phyloP scores from a whole-genome alignment of 331 rosid species.

The Quercus lobata region DNA sequence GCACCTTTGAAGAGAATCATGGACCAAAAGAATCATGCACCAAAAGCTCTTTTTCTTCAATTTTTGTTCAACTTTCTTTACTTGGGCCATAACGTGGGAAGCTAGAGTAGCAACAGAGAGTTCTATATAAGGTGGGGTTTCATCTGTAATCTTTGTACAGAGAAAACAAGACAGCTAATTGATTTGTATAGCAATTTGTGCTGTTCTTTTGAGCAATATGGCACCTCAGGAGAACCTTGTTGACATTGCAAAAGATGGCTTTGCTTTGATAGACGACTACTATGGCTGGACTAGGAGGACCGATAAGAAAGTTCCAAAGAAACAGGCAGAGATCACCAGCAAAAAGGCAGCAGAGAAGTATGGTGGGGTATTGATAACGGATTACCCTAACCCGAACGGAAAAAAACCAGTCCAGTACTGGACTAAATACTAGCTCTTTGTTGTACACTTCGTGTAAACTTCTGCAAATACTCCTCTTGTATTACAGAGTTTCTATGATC shows the following conservation, averaged over 20 bases:
- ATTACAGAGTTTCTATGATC: too few species aligned
- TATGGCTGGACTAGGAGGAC: conserved; percentile 12
- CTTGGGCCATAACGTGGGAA: conserved; percentile 7
- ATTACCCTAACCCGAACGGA: not conserved
- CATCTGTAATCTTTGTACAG: not conserved
- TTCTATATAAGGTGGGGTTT: not conserved
- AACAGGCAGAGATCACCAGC: conserved; percentile 12
- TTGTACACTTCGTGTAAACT: too few species aligned
- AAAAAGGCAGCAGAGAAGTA: conserved; percentile 3
- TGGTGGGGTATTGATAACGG: conserved; percentile 1
- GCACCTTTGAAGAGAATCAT: not conserved
- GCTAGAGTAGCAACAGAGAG: not conserved
- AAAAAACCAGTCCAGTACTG: not conserved
- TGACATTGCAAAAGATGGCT: conserved; percentile 30
- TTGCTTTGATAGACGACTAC: conserved; percentile 21
- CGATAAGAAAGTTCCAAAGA: conserved; percentile 16
- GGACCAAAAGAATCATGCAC: not conserved
- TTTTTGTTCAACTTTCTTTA: too few species aligned
- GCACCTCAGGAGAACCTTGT: conserved; percentile 17
- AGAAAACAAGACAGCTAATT: not conserved
- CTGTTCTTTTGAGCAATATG: conserved; percentile 3
- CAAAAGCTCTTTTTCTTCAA: not conserved
- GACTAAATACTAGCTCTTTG: too few species aligned
- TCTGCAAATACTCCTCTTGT: too few species aligned
- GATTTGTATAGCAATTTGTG: not conserved